These are phyloP conservation scores for Sporisorium scitamineum DNA, from an alignment of 1,284 basidiomycete genomes.

Conservation along the genomic window DNA sequence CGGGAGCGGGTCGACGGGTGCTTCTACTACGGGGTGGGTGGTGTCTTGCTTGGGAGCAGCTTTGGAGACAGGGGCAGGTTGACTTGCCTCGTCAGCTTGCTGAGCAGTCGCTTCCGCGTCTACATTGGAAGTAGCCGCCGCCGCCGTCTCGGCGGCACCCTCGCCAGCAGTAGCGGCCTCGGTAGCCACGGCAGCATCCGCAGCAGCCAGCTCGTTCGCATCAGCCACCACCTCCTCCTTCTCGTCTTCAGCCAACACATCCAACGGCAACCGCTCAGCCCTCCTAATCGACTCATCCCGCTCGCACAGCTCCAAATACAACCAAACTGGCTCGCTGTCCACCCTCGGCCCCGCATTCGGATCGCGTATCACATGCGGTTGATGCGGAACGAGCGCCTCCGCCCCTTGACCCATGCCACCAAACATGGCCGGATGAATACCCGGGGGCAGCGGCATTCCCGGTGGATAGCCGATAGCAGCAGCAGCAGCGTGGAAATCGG, in stretches of 20 bases:
- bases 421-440: constrained; percentile 37
- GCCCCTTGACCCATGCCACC: constrained; percentile 26
- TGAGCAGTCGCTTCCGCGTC: not conserved
- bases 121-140: not conserved
- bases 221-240: constrained; percentile 20
- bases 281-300: constrained; percentile 50
- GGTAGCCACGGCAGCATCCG: not conserved
- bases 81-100: not conserved
- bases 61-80: not conserved
- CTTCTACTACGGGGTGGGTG: constrained; percentile 12
- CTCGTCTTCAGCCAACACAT: constrained; percentile 27
- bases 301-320: constrained; percentile 64
- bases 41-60: not conserved
- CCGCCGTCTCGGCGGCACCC: not conserved
- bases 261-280: constrained; percentile 31
- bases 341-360: constrained; percentile 62
- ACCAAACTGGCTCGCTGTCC: constrained; percentile 66
- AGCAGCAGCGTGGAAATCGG: constrained; percentile 47
- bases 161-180: not conserved
- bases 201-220: not conserved
- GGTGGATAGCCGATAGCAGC: constrained; percentile 43
- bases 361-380: constrained; percentile 41
- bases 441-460: constrained; percentile 38
- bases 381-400: constrained; percentile 23
- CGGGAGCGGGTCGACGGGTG: constrained; percentile 41